These are phyloP conservation scores for Calonectria hawksworthii DNA, from an alignment of 2,329 filamentous ascomycete species.

Conservation along the genomic window DNA sequence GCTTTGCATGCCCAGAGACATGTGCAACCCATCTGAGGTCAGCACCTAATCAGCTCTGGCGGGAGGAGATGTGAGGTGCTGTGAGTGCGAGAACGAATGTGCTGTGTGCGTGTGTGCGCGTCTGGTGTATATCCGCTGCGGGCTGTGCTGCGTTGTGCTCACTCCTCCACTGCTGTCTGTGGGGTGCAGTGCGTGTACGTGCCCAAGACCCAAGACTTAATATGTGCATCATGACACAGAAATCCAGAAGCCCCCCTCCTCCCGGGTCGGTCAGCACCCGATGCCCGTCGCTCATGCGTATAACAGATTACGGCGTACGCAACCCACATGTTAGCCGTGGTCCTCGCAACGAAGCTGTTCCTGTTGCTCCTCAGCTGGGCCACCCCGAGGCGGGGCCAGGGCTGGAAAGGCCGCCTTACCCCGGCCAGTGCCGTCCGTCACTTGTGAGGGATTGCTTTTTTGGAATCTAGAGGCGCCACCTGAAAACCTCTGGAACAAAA, in stretches of 20 bases:
- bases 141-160: not conserved
- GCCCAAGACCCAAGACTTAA: not conserved
- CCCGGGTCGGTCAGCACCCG: too few species aligned
- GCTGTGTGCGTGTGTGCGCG: not conserved
- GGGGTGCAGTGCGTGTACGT: not conserved
- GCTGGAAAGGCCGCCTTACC: not conserved
- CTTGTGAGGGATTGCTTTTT: slow-evolving; percentile 19
- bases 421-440: slow-evolving; percentile 7
- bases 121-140: not conserved
- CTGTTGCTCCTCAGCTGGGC: not conserved
- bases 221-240: slow-evolving; percentile 3
- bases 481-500: not conserved
- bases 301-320: not conserved
- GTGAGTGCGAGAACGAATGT: too few species aligned
- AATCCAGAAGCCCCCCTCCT: not conserved
- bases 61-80: not conserved
- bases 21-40: not conserved
- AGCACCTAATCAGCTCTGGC: not conserved
- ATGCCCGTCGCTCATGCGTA: not conserved
- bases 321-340: not conserved
- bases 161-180: not conserved
- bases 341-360: not conserved
- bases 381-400: not conserved
- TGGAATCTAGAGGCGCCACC: slow-evolving; percentile 2
- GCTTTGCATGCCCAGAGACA: not conserved